These are phyloP conservation scores for Haplosporangium sp. DNA, from an alignment of 371 early-diverging fungal species.

Conservation along the genomic window DNA sequence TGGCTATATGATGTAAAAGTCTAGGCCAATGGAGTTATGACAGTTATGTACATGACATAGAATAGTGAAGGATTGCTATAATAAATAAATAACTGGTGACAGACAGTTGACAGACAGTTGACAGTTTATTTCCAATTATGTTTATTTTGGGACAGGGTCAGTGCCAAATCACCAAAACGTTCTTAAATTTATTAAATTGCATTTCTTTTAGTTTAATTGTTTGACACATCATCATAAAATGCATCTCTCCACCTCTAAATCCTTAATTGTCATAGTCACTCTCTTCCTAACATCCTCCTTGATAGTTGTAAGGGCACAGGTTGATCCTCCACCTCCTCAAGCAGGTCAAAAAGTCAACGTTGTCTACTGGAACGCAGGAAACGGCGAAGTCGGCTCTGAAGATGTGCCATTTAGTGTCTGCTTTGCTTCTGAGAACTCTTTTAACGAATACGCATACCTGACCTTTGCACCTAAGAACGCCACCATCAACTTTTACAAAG, in stretches of 20 bases:
- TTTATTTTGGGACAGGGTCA: no score
- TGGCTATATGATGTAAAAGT: neutral
- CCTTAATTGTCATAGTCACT: conserved; percentile 1
- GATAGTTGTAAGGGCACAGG: conserved; percentile 15
- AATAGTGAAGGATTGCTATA: no score
- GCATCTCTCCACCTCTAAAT: conserved; percentile 18
- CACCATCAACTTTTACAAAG: conserved; percentile 54
- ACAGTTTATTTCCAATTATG: no score
- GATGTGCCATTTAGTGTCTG: conserved; percentile 38
- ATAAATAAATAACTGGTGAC: no score
- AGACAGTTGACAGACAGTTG: no score
- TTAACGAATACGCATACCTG: conserved; percentile 23
- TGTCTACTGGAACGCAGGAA: conserved; percentile 19
- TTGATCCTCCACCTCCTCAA: conserved; percentile 12
- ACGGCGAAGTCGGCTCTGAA: conserved; percentile 23
- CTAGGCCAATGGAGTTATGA: conserved; percentile 3
- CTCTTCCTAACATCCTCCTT: neutral
- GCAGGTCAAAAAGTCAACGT: conserved; percentile 25
- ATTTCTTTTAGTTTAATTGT: no score
- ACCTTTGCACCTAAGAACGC: conserved; percentile 51
- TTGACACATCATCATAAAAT: conserved; percentile 3
- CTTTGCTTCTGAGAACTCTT: conserved; percentile 11
- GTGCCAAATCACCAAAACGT: no score
- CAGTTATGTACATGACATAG: conserved; percentile 2
- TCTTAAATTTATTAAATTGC: no score